These are phyloP conservation scores for Aspergillus baeticus DNA, from an alignment of 495 filamentous ascomycete species.

Conservation along the genomic window DNA sequence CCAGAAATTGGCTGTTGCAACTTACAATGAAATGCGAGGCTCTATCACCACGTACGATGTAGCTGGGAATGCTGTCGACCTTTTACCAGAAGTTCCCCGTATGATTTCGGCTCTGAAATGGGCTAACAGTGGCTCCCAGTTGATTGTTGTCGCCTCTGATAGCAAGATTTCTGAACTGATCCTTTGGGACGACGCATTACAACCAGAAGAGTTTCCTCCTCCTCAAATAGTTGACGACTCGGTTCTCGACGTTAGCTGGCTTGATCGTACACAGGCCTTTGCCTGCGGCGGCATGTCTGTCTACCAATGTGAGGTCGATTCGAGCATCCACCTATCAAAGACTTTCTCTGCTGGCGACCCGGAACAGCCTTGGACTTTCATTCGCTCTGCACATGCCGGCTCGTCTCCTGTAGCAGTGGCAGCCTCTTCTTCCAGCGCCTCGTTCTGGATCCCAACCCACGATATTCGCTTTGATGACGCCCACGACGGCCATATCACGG, in stretches of 20 bases:
- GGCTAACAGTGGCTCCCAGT: conserved; percentile 35
- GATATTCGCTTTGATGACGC: conserved; percentile 39
- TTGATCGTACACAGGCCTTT: conserved; percentile 31
- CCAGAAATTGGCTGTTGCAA: conserved; percentile 65
- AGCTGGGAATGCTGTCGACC: conserved; percentile 54
- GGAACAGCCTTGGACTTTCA: conserved; percentile 37
- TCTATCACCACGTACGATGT: conserved; percentile 67
- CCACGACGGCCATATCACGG: conserved; percentile 47
- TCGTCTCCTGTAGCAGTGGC: conserved; percentile 33
- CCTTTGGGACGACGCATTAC: conserved; percentile 45
- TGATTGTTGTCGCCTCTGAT: conserved; percentile 46
- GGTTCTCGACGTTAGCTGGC: conserved; percentile 41
- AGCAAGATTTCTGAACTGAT: conserved; percentile 41
- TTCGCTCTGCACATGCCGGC: conserved; percentile 31
- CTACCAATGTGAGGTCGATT: conserved; percentile 45
- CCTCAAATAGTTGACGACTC: conserved; percentile 38
- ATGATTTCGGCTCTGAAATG: conserved; percentile 46
- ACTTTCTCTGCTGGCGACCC: conserved; percentile 31
- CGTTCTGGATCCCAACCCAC: conserved; percentile 47
- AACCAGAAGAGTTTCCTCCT: conserved; percentile 42
- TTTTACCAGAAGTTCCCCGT: conserved; percentile 46
- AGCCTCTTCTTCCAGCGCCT: conserved; percentile 31
- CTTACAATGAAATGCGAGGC: conserved; percentile 59
- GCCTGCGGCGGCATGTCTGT: conserved; percentile 41
- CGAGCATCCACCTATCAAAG: conserved; percentile 36